Base-by-base conservation (phyloP, 805 yeast genomes). In the Ogataea methylovora region DNA sequence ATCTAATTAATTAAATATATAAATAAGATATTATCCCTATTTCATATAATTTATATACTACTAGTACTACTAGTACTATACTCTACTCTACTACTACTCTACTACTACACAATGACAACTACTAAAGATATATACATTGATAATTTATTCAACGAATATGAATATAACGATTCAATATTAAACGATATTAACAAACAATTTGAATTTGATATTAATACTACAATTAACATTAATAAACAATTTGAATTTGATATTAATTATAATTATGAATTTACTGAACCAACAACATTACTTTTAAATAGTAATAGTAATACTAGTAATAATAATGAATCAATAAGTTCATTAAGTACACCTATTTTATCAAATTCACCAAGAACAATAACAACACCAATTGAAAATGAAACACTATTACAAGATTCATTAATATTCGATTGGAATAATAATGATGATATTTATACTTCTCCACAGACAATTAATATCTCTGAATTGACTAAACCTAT, bases 311-410 rank as follows among this genome's bases (percentile, higher is more conserved):
- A n/a, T n/a, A n/a, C n/a, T 16, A 13, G 14, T 16, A 24, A 24
- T 24, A 25, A 16, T 25, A 25, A 13, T 27, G 30, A 27, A 27
- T 23, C 30, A 27, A 18, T 27, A 15, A 27, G 23, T 27, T 27
- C 19, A 27, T 27, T 27, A 17, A 27, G 6, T 27, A 16, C 16
- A 25, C 13, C 27, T 13, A 25, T 25, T 25, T 25, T 17, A 13
- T 16, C 15, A 16, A 27, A n/a, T 11, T 16, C 21, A 16, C 17
- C 21, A 27, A 27, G 21, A 16, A 27, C 13, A 27, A 16, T 8
- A 16, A 9, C 29, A 27, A 27, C 17, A 16, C 15, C 21, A 7
- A 16, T 12, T 16, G 11, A 9, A n/a, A 27, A 27, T 26, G 8
- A 5, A 26, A 16, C 6, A 15, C 28, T 24, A 24, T 12, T 24